Base-by-base conservation (phyloP, 768 basidiomycete species). In the Termitomyces sp. region DNA sequence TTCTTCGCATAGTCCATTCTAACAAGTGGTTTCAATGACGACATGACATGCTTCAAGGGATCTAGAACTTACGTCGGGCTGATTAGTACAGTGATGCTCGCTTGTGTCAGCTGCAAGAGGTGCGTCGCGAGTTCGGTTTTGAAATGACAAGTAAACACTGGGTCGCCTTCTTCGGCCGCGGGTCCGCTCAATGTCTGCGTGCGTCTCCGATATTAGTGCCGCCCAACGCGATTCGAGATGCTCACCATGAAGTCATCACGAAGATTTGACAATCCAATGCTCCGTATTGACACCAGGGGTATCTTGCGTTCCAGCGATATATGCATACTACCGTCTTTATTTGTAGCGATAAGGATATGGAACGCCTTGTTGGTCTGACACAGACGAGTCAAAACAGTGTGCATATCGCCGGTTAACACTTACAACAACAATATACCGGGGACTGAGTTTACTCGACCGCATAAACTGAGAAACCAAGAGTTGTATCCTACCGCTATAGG, bases 161-260 rank as follows among this genome's bases (percentile, higher is more conserved):
- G 94, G 67, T 99, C 97, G 31, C 95, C 96, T 69, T 98, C 96
- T 70, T 98, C 95, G 18, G 87, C 85, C 9, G 80, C 76, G 55
- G 80, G 84, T 46, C 83, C 82, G 66, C 95, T 95, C 67, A 98
- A 71, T 1, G 80, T 83, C 94, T 61, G 20, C 26, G 26, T 27
- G n/a, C n/a, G n/a, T 13, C 32, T 14, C 26, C 29, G 0, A 0
- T 29, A 13, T 26, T 26, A 68, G 36, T 67, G 44, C 37, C 27
- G 44, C 3, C 32, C 9, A 51, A 36, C 31, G 47, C 12, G 53
- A 32, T 26, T 16, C 36, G 29, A 16, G 39, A 27, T 13, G 16
- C 83, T 59, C 72, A 93, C 94, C 73, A 98, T 79, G 91, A 95
- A 99, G 68, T 98, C 97, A 62, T 99, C 97, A 49, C 92, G 79